Base-by-base conservation (phyloP, 169 alveolate species). In the Babesia bovis region DNA sequence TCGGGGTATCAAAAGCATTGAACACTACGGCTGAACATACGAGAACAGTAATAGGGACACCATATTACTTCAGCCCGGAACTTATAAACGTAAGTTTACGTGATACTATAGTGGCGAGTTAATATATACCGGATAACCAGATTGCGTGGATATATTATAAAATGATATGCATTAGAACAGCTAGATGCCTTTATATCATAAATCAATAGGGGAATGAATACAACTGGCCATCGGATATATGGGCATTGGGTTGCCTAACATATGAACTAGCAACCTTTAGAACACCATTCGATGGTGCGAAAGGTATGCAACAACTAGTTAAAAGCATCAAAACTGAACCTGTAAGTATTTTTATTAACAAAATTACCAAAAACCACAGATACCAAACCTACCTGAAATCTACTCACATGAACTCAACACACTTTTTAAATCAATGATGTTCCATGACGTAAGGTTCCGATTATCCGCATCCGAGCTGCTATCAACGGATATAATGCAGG, bases 51-150 rank as follows among this genome's bases (percentile, higher is more conserved):
- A 96, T 96, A 38, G 99, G 99, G 47, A 98, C 99, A 5, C 99
- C 99, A 0, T 98, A 96, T 92, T 98, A 98, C 90, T 87, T 98
- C 83, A 95, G 99, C 30, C 99, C 99, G 0, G 99, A 98, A 90
- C 94, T 98, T 56, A 96, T 99, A 36, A 68, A 61, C 61, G 88
- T 81, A 35, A 5, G 88, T 72, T 28, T 40, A 25, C 65, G 19
- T 40, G 10, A 40, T n/a, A n/a, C n/a, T n/a, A n/a, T n/a, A n/a
- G n/a, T n/a, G n/a, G n/a, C n/a, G n/a, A n/a, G n/a, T n/a, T n/a
- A n/a, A n/a, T n/a, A n/a, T n/a, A n/a, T n/a, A n/a, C n/a, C n/a
- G n/a, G n/a, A n/a, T n/a, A n/a, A n/a, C n/a, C n/a, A n/a, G n/a
- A n/a, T n/a, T n/a, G n/a, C n/a, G n/a, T n/a, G n/a, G n/a, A n/a